Evolutionary conservation across 2,329 filamentous ascomycete genomes (phyloP), one percentile per base, ranked within the genome.

Genomic region (Camptophora hylomeconis): DNA sequence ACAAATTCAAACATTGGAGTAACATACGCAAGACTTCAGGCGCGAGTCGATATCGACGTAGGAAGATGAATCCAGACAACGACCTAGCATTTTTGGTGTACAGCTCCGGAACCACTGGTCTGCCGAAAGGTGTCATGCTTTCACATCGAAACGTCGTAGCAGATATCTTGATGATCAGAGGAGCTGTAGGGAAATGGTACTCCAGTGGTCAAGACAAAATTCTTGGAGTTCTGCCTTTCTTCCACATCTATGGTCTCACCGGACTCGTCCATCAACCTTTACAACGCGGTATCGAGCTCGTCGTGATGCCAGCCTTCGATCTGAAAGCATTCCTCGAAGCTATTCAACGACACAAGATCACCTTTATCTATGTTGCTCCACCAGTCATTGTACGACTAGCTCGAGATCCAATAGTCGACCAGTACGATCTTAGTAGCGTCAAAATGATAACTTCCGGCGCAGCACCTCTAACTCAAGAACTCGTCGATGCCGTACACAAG

Each of bases 111-210:
- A 95, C 87, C 0, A 94, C 87, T 0, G 87, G 87, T 2, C 60
- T 86, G 26, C 86, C 87, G 0, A 95, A 95, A 54, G 87, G 86
- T 8, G 87, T 94, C 10, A 81, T 83, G 70, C 63, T 94, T 18
- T 79, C 72, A 8, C 87, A 95, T 54, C 54, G 60, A 37, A 94
- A 94, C 50, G 74, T 94, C 33, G 69, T 92, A 7, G 60, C 82
- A 34, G 92, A 93, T 51, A 49, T 74, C 5, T 43, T 69, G 17
- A 74, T 80, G 55, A 49, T 65, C 17, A 51, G 64, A 26, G 57
- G 59, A 31, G 57, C 72, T 20, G 68, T 67, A 0, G 59, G 65
- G 0, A 37, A 49, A 3, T 61, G 65, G 24, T 57, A 66, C 31
- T 28, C 30, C 10, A 72, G 72, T 7, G 63, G 72, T 29, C 67